Conservation (phyloP, 148 eudicot genomes). For the Silene conica region DNA sequence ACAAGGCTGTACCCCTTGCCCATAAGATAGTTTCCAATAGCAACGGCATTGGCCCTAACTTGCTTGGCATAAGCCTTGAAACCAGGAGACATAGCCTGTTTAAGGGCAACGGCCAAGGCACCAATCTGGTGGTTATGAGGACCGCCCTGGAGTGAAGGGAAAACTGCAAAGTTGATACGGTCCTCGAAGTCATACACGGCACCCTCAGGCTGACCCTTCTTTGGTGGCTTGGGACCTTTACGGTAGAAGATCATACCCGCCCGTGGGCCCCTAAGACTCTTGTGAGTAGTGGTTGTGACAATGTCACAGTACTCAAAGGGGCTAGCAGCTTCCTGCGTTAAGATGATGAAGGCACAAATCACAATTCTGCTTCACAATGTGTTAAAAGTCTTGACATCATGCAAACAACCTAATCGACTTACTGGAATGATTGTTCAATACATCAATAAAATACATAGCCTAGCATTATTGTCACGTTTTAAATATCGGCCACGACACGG, state of each 20-base stretch:
- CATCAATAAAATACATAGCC: not conserved
- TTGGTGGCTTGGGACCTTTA: slow-evolving; percentile 90
- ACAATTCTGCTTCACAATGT: not conserved
- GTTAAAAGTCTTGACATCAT: not conserved
- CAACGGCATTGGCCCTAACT: slow-evolving; percentile 94
- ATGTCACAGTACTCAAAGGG: slow-evolving; percentile 94
- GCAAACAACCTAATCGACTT: not conserved
- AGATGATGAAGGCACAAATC: slow-evolving; percentile 1
- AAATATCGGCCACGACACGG: no score
- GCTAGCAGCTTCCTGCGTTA: slow-evolving; percentile 79
- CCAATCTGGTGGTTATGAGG: slow-evolving; percentile 99
- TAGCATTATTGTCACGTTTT: not conserved
- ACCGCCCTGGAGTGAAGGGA: slow-evolving; percentile 96
- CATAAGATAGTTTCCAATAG: slow-evolving; percentile 84
- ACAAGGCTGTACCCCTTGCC: slow-evolving; percentile 85
- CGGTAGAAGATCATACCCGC: slow-evolving; percentile 99
- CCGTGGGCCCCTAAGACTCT: slow-evolving; percentile 91
- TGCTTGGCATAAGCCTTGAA: slow-evolving; percentile 98
- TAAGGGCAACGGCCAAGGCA: slow-evolving; percentile 92
- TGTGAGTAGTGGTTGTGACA: slow-evolving; percentile 93
- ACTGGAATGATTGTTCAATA: not conserved
- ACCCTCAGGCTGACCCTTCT: slow-evolving; percentile 94
- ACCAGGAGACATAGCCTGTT: slow-evolving; percentile 81
- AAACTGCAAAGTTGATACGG: slow-evolving; percentile 91
- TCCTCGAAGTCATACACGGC: slow-evolving; percentile 92